Percentiles rank a stretch among this genome's conserved stretches.
phyloP scores from a whole-genome alignment of 352 stramenopile genomes.

The Phytopythium cucurbitacearum region DNA sequence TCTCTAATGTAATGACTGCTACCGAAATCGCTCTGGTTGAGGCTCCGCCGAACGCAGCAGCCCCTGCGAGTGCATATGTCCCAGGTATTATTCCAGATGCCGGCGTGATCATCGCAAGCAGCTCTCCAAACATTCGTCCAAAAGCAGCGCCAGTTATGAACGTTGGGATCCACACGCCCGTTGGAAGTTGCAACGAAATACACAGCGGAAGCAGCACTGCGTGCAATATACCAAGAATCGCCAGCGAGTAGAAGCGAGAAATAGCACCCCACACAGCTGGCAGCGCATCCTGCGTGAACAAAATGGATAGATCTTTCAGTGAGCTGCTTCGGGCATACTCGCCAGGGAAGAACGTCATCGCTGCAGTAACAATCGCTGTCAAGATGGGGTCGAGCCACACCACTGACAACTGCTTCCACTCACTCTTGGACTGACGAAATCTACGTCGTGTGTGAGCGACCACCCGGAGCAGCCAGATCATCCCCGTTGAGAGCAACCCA shows the following conservation, averaged over 20 bases:
- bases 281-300: conserved; percentile 55
- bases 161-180: conserved; percentile 79
- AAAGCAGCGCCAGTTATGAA: conserved; percentile 84
- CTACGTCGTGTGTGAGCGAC: conserved; percentile 36
- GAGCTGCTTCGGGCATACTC: conserved; percentile 51
- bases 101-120: conserved; percentile 27
- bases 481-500: conserved; percentile 46
- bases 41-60: conserved; percentile 61
- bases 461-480: conserved; percentile 56
- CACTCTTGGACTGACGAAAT: conserved; percentile 32
- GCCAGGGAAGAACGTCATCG: conserved; percentile 70
- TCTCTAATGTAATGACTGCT: conserved; percentile 84
- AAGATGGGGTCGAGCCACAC: conserved; percentile 65
- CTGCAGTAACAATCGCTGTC: conserved; percentile 54
- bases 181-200: conserved; percentile 78
- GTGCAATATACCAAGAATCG: conserved; percentile 42
- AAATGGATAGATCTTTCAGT: conserved; percentile 51
- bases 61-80: conserved; percentile 75
- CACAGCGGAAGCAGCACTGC: conserved; percentile 69
- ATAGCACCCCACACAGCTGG: conserved; percentile 37
- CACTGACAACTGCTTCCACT: conserved; percentile 48
- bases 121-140: conserved; percentile 75
- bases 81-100: conserved; percentile 32
- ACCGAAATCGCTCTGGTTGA: conserved; percentile 77
- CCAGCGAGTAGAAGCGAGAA: conserved; percentile 70